Evolutionary conservation across 2,329 filamentous ascomycete species (phyloP).

Genomic region (Cryphonectria naterciae): DNA sequence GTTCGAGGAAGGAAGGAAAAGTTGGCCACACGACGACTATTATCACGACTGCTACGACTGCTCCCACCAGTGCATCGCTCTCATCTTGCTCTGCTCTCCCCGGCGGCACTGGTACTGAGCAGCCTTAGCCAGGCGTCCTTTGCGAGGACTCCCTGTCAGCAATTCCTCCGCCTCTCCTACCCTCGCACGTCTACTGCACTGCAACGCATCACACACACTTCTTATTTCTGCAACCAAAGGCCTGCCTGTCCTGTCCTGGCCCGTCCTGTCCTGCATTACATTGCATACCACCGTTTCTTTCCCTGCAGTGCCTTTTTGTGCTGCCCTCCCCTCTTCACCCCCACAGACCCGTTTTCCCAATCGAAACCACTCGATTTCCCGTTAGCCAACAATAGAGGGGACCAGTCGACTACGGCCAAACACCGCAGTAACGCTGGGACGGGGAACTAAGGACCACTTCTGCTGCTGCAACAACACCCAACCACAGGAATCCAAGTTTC

Average conservation of each 20-base stretch:
- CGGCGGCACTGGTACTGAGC: not conserved
- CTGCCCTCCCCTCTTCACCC: not conserved
- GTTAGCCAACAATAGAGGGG: not conserved
- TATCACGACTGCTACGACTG: not conserved
- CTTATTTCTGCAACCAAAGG: not conserved
- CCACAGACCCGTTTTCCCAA: not conserved
- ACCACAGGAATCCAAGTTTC: constrained; percentile 3
- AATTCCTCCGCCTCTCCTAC: not conserved
- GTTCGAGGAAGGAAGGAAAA: not conserved
- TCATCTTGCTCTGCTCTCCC: not conserved
- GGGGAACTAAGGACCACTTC: not conserved
- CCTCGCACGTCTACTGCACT: constrained; percentile 6
- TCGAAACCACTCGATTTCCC: not conserved
- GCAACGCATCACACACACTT: not conserved
- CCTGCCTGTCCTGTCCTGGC: constrained; percentile 1
- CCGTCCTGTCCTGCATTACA: not conserved
- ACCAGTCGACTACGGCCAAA: not conserved
- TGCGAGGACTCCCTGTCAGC: not conserved
- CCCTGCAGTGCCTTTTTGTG: not conserved
- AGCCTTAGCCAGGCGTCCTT: not conserved
- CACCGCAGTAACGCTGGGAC: not conserved
- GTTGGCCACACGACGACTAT: not conserved
- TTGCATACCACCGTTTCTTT: not conserved
- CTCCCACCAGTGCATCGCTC: not conserved
- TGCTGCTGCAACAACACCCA: constrained; percentile 3